Base-by-base conservation (phyloP, 495 filamentous ascomycete genomes). In the Cryomyces antarcticus region DNA sequence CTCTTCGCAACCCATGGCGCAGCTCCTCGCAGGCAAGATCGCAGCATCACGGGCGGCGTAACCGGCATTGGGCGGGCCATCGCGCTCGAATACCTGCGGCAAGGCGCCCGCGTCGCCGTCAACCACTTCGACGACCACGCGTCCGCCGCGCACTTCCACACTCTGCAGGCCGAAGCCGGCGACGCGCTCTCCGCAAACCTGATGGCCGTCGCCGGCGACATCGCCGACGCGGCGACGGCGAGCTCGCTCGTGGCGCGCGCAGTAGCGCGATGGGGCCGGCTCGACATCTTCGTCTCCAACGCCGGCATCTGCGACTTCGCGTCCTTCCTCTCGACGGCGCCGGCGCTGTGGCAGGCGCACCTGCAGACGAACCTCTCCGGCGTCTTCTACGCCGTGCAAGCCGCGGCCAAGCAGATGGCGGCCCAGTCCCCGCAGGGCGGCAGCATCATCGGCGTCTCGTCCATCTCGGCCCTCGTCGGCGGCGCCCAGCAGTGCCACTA, bases 231-330 rank as follows among this genome's bases (percentile, higher is more conserved):
- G 1, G 52, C 57, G 34, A 59, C 59, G n/a, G 59, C 52, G n/a
- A 54, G 53, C 42, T 47, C 50, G 31, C 46, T 63, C 5, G 55
- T 63, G 13, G 41, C 37, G 29, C 44, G 47, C 33, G 46, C 54
- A 7, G 57, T 61, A 28, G 36, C 66, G 28, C 50, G 48, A 0
- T 93, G 78, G 51, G 62, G 63, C 0, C 64, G 72, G 1, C 55
- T 93, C 0, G 82, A 93, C 56, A 67, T 92, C 3, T 87, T 86
- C 58, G 78, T 94, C 3, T 79, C 73, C 58, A 94, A 94, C 62
- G 86, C 86, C 0, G 85, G 86, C 2, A 69, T 93, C 30, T 93
- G 82, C 64, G 64, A 79, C 46, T 92, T 92, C 57, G 75, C 75
- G 27, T 78, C 85, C 31, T 85, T 94, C 54, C 64, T 94, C 7